Evolutionary conservation across 305 asterid species (phyloP).

Genomic region (Fraxinus ornus): DNA sequence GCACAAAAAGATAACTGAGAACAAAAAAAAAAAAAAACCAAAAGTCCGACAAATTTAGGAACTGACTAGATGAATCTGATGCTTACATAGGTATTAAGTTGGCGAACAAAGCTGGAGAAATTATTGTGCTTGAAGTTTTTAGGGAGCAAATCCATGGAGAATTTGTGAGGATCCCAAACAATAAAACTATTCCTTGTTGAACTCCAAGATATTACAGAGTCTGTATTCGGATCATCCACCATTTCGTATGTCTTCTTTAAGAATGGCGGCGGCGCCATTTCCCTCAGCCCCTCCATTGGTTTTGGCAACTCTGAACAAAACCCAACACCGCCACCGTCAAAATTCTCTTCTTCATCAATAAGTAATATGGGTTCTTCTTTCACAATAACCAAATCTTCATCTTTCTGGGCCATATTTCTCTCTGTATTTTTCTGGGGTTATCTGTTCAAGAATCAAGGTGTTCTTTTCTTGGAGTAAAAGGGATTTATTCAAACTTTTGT

Average conservation of each 20-base stretch:
- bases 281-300: background rate
- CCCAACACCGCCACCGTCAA: conserved; percentile 2
- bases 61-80: background rate
- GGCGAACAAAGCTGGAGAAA: conserved; percentile 30
- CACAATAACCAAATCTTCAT: background rate
- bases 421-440: background rate
- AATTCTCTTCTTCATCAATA: conserved; percentile 4
- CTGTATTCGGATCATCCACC: conserved; percentile 26
- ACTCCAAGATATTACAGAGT: conserved; percentile 33
- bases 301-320: background rate
- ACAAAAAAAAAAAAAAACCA: background rate
- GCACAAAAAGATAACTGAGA: background rate
- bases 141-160: conserved; percentile 26
- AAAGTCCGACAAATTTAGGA: background rate
- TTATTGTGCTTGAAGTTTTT: conserved; percentile 22
- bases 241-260: conserved; percentile 19
- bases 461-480: background rate
- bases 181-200: conserved; percentile 24
- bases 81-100: conserved; percentile 33
- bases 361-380: conserved; percentile 1
- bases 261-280: conserved; percentile 22
- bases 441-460: background rate
- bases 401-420: background rate
- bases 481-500: background rate
- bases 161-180: conserved; percentile 30